phyloP scores from a whole-genome alignment of 106 monocot genomes.

The Dendrobium officinale region DNA sequence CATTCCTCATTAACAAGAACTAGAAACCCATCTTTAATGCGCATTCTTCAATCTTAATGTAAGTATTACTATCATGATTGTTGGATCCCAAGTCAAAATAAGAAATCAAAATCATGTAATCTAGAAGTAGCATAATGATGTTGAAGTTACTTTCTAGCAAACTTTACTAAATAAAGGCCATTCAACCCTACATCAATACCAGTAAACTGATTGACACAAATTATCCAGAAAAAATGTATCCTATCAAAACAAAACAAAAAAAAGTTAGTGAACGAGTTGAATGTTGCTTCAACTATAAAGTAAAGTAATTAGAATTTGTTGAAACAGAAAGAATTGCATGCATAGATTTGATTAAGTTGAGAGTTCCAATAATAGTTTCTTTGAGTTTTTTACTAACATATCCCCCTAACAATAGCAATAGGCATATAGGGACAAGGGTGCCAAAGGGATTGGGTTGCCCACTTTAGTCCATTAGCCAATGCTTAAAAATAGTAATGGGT shows the following conservation, averaged over 20 bases:
- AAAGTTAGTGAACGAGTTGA: not conserved
- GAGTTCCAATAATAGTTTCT: not conserved
- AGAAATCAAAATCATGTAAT: not conserved
- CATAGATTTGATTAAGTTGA: not conserved
- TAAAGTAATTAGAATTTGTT: not conserved
- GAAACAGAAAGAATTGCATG: not conserved
- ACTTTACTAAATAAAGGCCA: not conserved
- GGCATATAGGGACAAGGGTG: not conserved
- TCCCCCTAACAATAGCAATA: not conserved
- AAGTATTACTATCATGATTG: not conserved
- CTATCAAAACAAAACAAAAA: not conserved
- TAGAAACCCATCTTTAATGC: not conserved
- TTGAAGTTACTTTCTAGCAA: not conserved
- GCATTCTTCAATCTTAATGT: conserved; percentile 2
- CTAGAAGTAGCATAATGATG: not conserved
- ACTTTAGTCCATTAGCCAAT: not conserved
- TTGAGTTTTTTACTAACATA: not conserved
- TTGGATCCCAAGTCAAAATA: not conserved
- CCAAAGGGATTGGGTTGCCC: not conserved
- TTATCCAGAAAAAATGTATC: not conserved
- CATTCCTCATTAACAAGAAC: not conserved
- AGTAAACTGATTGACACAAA: not conserved
- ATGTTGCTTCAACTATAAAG: not conserved
- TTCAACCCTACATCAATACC: not conserved
- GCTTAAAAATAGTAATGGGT: not conserved